Conservation (phyloP, 345 rosid genomes). For the Lepidium didymum region DNA sequence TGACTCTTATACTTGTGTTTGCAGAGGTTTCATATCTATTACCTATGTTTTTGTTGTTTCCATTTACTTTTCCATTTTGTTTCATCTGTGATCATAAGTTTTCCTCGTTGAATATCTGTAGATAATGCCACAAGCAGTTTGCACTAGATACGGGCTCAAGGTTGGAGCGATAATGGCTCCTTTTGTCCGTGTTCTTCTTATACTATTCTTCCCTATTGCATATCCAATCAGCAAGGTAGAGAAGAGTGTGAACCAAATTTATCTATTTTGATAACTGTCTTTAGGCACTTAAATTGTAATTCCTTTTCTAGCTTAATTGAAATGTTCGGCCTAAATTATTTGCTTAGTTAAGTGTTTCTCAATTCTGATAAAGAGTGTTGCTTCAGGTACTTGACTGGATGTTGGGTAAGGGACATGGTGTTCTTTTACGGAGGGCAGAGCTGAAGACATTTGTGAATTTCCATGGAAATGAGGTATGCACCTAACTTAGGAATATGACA, state of each 20-base stretch:
- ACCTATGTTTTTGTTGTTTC: background rate
- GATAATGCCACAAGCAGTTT: conserved; percentile 92
- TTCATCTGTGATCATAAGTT: background rate
- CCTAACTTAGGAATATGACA: background rate
- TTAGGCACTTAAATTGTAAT: background rate
- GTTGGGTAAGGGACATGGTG: conserved; percentile 95
- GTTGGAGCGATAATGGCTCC: conserved; percentile 91
- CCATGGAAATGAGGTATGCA: conserved; percentile 81
- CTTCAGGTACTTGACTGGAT: conserved; percentile 88
- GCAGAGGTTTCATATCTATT: conserved; percentile 58
- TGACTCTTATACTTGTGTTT: conserved; percentile 74
- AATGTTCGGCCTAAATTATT: background rate
- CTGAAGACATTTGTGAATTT: conserved; percentile 82
- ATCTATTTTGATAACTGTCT: background rate
- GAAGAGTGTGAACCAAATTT: background rate
- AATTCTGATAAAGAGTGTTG: background rate
- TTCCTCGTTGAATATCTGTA: conserved; percentile 3
- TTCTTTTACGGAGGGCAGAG: conserved; percentile 87
- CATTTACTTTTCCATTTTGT: background rate
- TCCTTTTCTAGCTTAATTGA: background rate
- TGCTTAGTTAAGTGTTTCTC: background rate
- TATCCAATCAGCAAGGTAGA: conserved; percentile 94
- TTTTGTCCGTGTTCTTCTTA: conserved; percentile 62
- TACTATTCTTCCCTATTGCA: conserved; percentile 69
- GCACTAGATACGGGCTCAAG: conserved; percentile 85